These are phyloP conservation scores for Pontederia crassipes DNA, from an alignment of 176 grass and related monocot genomes.

Conservation along the genomic window DNA sequence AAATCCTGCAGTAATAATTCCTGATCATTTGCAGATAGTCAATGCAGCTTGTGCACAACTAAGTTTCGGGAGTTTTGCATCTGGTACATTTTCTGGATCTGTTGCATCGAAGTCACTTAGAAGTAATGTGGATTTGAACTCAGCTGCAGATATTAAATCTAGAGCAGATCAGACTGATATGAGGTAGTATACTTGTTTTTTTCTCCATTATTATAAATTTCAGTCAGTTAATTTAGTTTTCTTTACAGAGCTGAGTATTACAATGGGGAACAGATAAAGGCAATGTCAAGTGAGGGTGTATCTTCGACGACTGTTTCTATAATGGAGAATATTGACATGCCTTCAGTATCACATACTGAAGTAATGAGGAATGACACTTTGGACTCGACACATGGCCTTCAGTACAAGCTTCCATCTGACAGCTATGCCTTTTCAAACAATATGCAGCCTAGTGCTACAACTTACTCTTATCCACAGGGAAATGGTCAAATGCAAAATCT, in stretches of 20 bases:
- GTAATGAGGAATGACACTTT: conserved; percentile 41
- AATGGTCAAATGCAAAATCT: conserved; percentile 65
- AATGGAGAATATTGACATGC: conserved; percentile 48
- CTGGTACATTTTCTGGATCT: conserved; percentile 87
- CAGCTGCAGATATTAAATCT: conserved; percentile 34
- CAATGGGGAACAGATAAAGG: conserved; percentile 33
- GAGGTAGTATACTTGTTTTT: conserved; percentile 28
- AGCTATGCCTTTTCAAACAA: conserved; percentile 45
- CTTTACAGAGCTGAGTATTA: conserved; percentile 66
- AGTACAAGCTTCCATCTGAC: conserved; percentile 70
- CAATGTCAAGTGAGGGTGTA: conserved; percentile 36
- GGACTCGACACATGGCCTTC: conserved; percentile 51
- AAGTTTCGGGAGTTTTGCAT: conserved; percentile 95
- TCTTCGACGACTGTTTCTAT: conserved; percentile 37
- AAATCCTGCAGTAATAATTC: conserved; percentile 96
- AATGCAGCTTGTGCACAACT: conserved; percentile 68
- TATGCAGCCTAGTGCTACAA: conserved; percentile 44
- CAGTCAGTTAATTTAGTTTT: conserved; percentile 17
- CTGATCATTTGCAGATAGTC: conserved; percentile 83
- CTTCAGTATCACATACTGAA: conserved; percentile 64
- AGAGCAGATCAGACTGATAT: conserved; percentile 46
- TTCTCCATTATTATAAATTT: not conserved
- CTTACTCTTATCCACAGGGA: conserved; percentile 49
- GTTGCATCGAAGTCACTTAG: conserved; percentile 43
- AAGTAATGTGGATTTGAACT: conserved; percentile 34